A percentile compares a stretch with the other conserved stretches of the same genome.
Conservation (phyloP, 495 filamentous ascomycete genomes). For the Wilcoxina mikolae region DNA sequence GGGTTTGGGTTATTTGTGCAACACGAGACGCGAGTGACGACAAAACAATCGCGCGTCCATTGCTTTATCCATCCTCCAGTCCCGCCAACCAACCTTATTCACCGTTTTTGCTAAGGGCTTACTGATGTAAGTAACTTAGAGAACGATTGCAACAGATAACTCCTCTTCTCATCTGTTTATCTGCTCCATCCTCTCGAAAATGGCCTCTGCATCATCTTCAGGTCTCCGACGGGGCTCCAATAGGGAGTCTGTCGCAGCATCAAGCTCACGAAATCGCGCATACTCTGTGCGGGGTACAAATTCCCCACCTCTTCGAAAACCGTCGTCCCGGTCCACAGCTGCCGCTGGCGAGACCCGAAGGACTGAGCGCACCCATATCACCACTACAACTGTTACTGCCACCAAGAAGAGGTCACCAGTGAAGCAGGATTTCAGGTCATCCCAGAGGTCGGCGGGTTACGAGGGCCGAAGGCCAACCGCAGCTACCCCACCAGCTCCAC, state of each 20-base stretch:
- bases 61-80: no score
- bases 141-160: neutral
- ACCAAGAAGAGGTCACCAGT: conserved; percentile 50
- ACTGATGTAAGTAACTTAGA: no score
- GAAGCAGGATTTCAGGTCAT: conserved; percentile 37
- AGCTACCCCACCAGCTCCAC: neutral
- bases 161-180: neutral
- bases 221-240: conserved; percentile 3
- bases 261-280: conserved; percentile 1
- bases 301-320: conserved; percentile 7
- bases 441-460: conserved; percentile 34
- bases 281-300: conserved; percentile 5
- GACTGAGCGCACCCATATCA: conserved; percentile 42
- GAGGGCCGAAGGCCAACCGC: conserved; percentile 17
- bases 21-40: neutral
- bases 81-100: no score
- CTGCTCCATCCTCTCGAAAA: conserved; percentile 3
- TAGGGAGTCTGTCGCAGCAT: conserved; percentile 5
- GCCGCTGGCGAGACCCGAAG: conserved; percentile 22
- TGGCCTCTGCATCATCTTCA: conserved; percentile 21
- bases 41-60: neutral
- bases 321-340: neutral
- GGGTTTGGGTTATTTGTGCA: neutral
- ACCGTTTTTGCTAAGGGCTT: no score
- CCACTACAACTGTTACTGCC: conserved; percentile 50